A percentile compares a stretch with the other conserved stretches of the same genome.
These are phyloP conservation scores for Fusarium nematophilum DNA, from an alignment of 2,329 filamentous ascomycete genomes.

Conservation along the genomic window DNA sequence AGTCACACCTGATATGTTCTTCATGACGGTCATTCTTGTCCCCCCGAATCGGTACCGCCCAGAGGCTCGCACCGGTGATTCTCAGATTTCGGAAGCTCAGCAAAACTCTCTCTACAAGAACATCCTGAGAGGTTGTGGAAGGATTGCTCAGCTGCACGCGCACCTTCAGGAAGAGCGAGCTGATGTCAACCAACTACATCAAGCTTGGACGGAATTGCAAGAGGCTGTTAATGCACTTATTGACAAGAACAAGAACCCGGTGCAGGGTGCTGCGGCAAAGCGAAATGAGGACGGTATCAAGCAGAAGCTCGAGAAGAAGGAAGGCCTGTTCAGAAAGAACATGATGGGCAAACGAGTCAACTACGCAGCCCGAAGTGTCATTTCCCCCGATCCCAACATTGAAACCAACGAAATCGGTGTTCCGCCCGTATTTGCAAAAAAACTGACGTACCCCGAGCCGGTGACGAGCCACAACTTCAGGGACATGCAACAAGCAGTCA, in stretches of 20 bases:
- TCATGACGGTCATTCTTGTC: conserved; percentile 85
- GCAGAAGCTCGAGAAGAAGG: conserved; percentile 98
- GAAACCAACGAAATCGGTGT: conserved; percentile 99
- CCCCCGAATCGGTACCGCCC: conserved; percentile 93
- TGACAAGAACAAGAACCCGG: conserved; percentile 87
- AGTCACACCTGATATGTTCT: conserved; percentile 91
- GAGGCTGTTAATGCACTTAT: conserved; percentile 93
- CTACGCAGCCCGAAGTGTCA: conserved; percentile 96
- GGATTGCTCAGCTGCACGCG: conserved; percentile 76
- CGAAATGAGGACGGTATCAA: conserved; percentile 94
- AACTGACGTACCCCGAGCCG: conserved; percentile 95
- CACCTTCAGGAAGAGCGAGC: conserved; percentile 58
- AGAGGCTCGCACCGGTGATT: conserved; percentile 82
- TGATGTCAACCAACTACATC: conserved; percentile 79
- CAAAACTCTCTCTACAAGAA: conserved; percentile 90
- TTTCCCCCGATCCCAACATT: conserved; percentile 97
- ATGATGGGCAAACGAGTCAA: conserved; percentile 99
- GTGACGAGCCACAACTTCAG: conserved; percentile 98
- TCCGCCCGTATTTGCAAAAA: conserved; percentile 96
- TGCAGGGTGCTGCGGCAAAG: conserved; percentile 80
- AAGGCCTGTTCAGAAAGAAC: conserved; percentile 97
- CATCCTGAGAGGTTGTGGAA: conserved; percentile 80
- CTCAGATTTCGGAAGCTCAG: conserved; percentile 86
- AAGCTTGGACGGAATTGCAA: conserved; percentile 85
- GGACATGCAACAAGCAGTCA: conserved; percentile 94